Percentiles rank a stretch among this genome's conserved stretches.
These are phyloP conservation scores for Pseudogymnoascus sp. DNA, from an alignment of 2,329 filamentous ascomycete genomes.

Conservation along the genomic window DNA sequence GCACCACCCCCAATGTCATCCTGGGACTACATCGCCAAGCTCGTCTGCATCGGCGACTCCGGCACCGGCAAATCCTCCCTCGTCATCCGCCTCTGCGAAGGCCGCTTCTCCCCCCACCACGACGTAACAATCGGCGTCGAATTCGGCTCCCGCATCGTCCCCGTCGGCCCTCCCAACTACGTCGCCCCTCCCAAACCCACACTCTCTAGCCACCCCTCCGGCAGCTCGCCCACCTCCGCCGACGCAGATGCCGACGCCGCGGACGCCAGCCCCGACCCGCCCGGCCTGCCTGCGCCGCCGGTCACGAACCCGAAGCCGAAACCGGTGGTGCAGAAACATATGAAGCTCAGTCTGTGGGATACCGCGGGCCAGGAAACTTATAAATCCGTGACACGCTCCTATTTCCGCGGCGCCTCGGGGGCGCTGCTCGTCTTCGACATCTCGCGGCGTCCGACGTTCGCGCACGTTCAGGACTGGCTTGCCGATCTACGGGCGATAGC, in stretches of 20 bases:
- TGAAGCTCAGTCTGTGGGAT: slow-evolving; percentile 94
- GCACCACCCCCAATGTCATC: slow-evolving; percentile 40
- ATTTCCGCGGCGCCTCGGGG: slow-evolving; percentile 63
- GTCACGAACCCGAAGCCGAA: slow-evolving; percentile 21
- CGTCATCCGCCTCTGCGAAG: slow-evolving; percentile 92
- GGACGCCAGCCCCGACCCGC: slow-evolving; percentile 19
- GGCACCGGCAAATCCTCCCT: slow-evolving; percentile 93
- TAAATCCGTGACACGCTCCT: slow-evolving; percentile 87
- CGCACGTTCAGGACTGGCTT: slow-evolving; percentile 86
- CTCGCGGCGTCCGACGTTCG: slow-evolving; percentile 74
- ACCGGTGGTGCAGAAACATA: slow-evolving; percentile 57
- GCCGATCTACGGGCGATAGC: slow-evolving; percentile 91
- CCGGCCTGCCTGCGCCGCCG: slow-evolving; percentile 49
- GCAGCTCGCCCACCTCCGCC: slow-evolving; percentile 20
- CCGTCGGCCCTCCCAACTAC: slow-evolving; percentile 72
- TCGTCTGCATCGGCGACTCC: slow-evolving; percentile 94
- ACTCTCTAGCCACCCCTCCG: slow-evolving; percentile 19
- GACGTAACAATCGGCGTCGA: slow-evolving; percentile 97
- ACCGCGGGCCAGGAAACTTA: slow-evolving; percentile 97
- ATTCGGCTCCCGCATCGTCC: slow-evolving; percentile 87
- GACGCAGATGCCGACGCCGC: slow-evolving; percentile 6
- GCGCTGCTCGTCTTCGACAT: slow-evolving; percentile 93
- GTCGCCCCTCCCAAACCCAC: slow-evolving; percentile 39
- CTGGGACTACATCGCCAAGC: slow-evolving; percentile 99
- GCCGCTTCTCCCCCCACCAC: slow-evolving; percentile 87